Evolutionary conservation across 2,329 filamentous ascomycete species (phyloP), one percentile per base, ranked within the genome.

Genomic region (Graphiopsis chlorocephala): DNA sequence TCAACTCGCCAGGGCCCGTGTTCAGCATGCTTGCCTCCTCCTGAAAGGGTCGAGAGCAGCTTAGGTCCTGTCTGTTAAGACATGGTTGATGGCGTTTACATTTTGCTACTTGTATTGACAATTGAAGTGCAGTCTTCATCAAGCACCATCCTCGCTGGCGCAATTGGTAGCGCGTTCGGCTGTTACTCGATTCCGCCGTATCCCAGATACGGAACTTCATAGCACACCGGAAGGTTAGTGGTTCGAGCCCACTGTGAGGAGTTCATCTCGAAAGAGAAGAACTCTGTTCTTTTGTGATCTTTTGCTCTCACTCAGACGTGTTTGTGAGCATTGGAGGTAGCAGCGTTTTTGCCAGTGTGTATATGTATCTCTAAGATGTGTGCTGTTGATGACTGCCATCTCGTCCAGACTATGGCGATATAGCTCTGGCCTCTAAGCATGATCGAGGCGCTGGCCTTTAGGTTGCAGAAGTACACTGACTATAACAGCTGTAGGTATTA

Each of bases 121-220:
- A n/a, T 4, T n/a, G 8, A 2, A 1, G 0, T 4, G n/a, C 4
- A 35, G 28, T 15, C 15, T 26, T 11, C 58, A 61, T 61, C 58
- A 61, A 48, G 17, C 17, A 61, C 10, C 42, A 50, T 61, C 58
- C 58, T 61, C 58, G 58, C 42, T 61, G 58, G 58, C 58, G 58
- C 58, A 61, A 61, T 25, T 12, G 58, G 58, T 61, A 61, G 58
- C 58, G 58, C 58, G 58, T 61, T 61, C 58, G 58, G 58, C 58
- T 61, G 58, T 61, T 61, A 61, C n/a, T 35, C 42, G 38, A 20
- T 11, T 42, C 35, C 35, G 35, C 35, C 35, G 17, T 42, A 29
- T 59, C 35, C 31, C 26, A 25, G 35, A 28, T 45, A 45, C 17
- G 26, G 23, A 47, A 35, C 56, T 45, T 20, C 38, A 45, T 45